Base-by-base conservation (phyloP, 345 rosid genomes). In the Ceriops decandra region DNA sequence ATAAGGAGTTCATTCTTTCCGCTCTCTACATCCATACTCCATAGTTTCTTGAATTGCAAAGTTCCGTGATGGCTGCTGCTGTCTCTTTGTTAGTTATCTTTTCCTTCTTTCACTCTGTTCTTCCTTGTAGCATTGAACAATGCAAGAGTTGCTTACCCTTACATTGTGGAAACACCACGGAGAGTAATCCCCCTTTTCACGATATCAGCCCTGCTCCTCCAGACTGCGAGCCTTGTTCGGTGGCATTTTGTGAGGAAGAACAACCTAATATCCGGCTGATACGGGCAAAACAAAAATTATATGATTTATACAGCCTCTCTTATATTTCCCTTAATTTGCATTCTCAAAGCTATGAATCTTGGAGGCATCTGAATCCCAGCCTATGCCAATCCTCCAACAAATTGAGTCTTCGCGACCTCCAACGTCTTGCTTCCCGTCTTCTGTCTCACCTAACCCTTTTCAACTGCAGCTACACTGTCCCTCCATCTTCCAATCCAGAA, bases 111-210 rank as follows among this genome's bases (percentile, higher is more conserved):
- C 68, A 46, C 7, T 46, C 60, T 57, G 28, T 15, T 7, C 52
- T 61, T 21, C 57, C 56, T 35, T 28, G 5, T 58, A 33, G 8
- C 5, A 46, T 13, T 10, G 53, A 71, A 52, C 42, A 22, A 11
- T 9, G 5, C 1, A 7, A 13, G 0, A 1, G 5, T 0, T 84
- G 88, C 61, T 6, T 6, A 0, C 0, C 13, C 30, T 72, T 68
- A 24, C 19, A 38, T 5, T 83, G 91, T 26, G 85, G 81, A 30
- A 38, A 9, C 13, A 36, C 71, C 1, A 52, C 53, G 6, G 49
- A 69, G 47, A 60, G 74, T 21, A 1, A 0, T 3, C 72, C 72
- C 73, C 84, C 87, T 21, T 80, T 68, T 52, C 6, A 52, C 24
- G 36, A 70, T 31, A 21, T 1, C 11, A 42, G 32, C 1, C 24